phyloP scores from a whole-genome alignment of 2,329 filamentous ascomycete species.

The Ambrosiella beaveri region DNA sequence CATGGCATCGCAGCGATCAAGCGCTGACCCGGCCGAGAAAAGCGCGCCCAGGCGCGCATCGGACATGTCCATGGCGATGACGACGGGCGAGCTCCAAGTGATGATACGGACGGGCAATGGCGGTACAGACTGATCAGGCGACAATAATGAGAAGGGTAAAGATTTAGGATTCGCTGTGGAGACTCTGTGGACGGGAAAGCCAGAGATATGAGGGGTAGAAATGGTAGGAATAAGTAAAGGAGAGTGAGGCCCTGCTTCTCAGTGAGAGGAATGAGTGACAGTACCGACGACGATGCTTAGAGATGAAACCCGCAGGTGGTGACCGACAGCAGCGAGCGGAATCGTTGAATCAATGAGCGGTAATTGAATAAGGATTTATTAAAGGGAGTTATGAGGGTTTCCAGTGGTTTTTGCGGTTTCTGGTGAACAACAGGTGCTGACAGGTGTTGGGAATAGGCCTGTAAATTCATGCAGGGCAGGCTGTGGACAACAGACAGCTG shows the following conservation, averaged over 20 bases:
- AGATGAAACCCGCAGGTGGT: too few relatives aligned
- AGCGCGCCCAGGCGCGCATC: constrained; percentile 10
- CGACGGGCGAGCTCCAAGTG: not conserved
- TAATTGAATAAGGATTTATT: not conserved
- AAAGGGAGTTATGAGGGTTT: not conserved
- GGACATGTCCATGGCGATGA: constrained; percentile 17
- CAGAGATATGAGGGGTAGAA: too few relatives aligned
- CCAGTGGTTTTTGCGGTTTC: not conserved
- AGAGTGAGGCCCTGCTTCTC: too few relatives aligned
- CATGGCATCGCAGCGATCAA: constrained; percentile 14
- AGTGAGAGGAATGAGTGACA: too few relatives aligned
- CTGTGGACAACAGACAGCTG: not conserved
- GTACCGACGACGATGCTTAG: too few relatives aligned
- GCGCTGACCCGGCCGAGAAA: constrained; percentile 4
- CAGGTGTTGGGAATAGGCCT: not conserved
- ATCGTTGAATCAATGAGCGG: too few relatives aligned
- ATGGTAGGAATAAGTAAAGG: too few relatives aligned
- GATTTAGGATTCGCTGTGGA: too few relatives aligned
- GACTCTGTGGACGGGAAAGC: too few relatives aligned
- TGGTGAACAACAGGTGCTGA: not conserved
- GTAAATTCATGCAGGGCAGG: not conserved
- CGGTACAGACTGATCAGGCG: not conserved
- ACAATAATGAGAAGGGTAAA: too few relatives aligned
- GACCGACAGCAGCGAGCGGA: too few relatives aligned
- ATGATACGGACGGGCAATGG: not conserved